phyloP scores from a whole-genome alignment of 495 filamentous ascomycete species.

The Neohortaea acidophila region DNA sequence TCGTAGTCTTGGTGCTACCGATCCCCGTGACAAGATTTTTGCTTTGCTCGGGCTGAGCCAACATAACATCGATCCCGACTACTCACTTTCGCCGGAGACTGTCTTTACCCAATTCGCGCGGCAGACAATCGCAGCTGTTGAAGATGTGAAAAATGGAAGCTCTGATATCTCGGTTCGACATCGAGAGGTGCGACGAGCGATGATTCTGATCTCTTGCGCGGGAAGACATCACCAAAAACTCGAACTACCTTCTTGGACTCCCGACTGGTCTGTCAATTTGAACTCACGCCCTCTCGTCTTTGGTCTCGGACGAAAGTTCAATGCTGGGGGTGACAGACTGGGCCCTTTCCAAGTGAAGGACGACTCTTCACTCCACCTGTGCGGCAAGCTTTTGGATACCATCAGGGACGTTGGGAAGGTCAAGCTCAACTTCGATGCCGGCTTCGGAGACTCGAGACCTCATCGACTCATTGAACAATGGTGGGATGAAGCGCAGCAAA shows the following conservation, averaged over 20 bases:
- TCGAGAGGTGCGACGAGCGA: conserved; percentile 7
- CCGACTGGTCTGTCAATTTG: conserved; percentile 13
- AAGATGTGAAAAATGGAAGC: conserved; percentile 1
- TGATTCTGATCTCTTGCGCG: conserved; percentile 11
- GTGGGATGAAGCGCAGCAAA: conserved; percentile 14
- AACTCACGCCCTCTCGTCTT: conserved; percentile 11
- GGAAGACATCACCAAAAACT: conserved; percentile 12
- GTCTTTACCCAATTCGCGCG: conserved; percentile 13
- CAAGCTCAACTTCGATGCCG: conserved; percentile 2
- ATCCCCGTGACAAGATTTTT: conserved; percentile 18
- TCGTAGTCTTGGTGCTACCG: conserved; percentile 12
- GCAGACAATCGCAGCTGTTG: conserved; percentile 13
- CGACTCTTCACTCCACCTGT: conserved; percentile 9
- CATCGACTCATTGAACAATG: conserved; percentile 5
- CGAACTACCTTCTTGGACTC: conserved; percentile 11
- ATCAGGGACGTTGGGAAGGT: conserved; percentile 4
- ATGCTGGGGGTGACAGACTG: conserved; percentile 7
- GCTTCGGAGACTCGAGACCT: not conserved
- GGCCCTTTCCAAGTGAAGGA: conserved; percentile 8
- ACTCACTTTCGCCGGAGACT: conserved; percentile 3
- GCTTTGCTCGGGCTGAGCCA: conserved; percentile 13
- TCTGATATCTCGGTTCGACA: not conserved
- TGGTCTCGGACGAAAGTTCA: conserved; percentile 4
- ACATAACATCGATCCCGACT: conserved; percentile 16
- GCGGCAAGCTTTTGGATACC: conserved; percentile 13